Percentiles rank a stretch among this genome's conserved stretches.
Evolutionary conservation across 192 early-diverging fungal genomes (phyloP).

Genomic region (Lunasporangiospora selenospora): DNA sequence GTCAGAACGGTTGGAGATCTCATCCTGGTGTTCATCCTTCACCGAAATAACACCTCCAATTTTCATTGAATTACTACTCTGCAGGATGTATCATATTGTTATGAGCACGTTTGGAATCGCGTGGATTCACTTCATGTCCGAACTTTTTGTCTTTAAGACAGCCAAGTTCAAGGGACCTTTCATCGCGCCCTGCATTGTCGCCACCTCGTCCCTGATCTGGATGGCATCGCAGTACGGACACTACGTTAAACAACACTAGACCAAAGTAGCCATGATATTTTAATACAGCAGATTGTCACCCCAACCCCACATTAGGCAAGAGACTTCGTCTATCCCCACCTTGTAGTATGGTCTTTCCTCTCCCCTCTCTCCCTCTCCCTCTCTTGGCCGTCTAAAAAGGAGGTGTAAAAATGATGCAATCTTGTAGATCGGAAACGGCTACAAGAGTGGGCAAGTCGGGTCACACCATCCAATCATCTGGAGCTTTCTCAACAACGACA

Average conservation of each 20-base stretch:
- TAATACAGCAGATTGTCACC: no score
- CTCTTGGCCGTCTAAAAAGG: no score
- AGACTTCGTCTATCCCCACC: no score
- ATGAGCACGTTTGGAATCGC: conserved; percentile 79
- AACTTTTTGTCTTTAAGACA: conserved; percentile 68
- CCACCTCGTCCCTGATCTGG: conserved; percentile 52
- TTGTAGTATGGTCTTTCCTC: no score
- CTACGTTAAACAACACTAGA: conserved; percentile 41
- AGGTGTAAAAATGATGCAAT: no score
- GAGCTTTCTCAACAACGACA: no score
- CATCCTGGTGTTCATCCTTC: background rate
- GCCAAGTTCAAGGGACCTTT: conserved; percentile 68
- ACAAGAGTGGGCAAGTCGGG: no score
- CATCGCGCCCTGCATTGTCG: conserved; percentile 70
- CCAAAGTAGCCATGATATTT: no score
- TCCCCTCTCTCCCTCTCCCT: no score
- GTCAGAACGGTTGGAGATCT: background rate
- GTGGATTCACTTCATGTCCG: conserved; percentile 70
- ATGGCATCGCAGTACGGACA: conserved; percentile 43
- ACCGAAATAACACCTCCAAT: background rate
- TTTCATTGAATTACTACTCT: background rate
- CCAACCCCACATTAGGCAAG: no score
- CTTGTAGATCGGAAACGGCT: no score
- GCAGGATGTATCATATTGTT: conserved; percentile 59
- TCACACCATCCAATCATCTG: no score